These are phyloP conservation scores for Pythium volutum DNA, from an alignment of 352 stramenopile genomes.

Conservation along the genomic window DNA sequence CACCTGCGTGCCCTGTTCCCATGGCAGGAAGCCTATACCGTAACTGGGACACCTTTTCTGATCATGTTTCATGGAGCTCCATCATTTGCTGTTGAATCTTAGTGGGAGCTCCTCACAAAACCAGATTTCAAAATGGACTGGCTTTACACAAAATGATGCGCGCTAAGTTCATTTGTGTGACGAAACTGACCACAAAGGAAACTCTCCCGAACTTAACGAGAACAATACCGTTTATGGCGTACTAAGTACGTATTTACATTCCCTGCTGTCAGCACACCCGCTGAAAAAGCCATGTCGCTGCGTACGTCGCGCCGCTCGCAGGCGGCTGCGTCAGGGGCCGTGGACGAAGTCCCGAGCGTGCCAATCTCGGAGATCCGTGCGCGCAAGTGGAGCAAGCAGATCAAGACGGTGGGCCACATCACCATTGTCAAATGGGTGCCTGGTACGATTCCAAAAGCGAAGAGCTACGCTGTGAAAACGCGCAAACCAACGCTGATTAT, in stretches of 20 bases:
- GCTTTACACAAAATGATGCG: slow-evolving; percentile 4
- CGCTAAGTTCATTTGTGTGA: slow-evolving; percentile 5
- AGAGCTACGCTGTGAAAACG: not conserved
- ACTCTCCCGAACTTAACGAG: slow-evolving; percentile 1
- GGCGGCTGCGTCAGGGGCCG: slow-evolving; percentile 18
- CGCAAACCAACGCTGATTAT: not conserved
- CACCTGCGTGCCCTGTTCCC: too few relatives aligned
- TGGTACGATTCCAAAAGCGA: slow-evolving; percentile 28
- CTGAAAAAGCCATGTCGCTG: slow-evolving; percentile 49
- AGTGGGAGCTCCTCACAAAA: not conserved
- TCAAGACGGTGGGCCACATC: slow-evolving; percentile 70
- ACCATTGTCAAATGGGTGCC: slow-evolving; percentile 72
- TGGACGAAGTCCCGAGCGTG: slow-evolving; percentile 33
- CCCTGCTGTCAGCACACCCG: not conserved
- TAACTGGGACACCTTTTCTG: too few relatives aligned
- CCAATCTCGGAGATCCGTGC: slow-evolving; percentile 64
- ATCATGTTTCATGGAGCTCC: too few relatives aligned
- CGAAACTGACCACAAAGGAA: not conserved
- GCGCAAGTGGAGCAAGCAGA: slow-evolving; percentile 73
- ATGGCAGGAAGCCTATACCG: too few relatives aligned
- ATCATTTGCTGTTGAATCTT: not conserved
- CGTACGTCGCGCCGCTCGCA: slow-evolving; percentile 37
- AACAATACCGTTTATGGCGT: not conserved
- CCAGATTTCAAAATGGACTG: slow-evolving; percentile 5
- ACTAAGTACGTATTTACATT: slow-evolving; percentile 1